A percentile compares a stretch with the other conserved stretches of the same genome.
Conservation (phyloP, 176 grass and related monocot species). For the Sorghum bicolor region Sorghum_bicolor_NCBIv3 NC_012871.2:1782001-1782500, state of each 20-base stretch:
- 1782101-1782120: not conserved
- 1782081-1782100: not conserved
- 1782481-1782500: too few species aligned
- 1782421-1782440: too few species aligned
- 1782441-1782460: too few species aligned
- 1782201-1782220: conserved; percentile 29
- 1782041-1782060: conserved; percentile 38
- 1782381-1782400: too few species aligned
- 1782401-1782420: too few species aligned
- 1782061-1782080: conserved; percentile 25
- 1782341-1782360: too few species aligned
- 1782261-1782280: too few species aligned
- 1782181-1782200: not conserved
- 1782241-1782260: not conserved
- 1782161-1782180: not conserved
- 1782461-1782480: too few species aligned
- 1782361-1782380: too few species aligned
- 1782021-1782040: conserved; percentile 61
- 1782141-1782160: conserved; percentile 24
- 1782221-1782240: conserved; percentile 1
- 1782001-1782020: conserved; percentile 41
- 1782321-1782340: too few species aligned
- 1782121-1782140: conserved; percentile 31
- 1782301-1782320: too few species aligned
- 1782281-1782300: too few species aligned